phyloP scores from a whole-genome alignment of 2,329 filamentous ascomycete species.

The Venturia carpophila region DNA sequence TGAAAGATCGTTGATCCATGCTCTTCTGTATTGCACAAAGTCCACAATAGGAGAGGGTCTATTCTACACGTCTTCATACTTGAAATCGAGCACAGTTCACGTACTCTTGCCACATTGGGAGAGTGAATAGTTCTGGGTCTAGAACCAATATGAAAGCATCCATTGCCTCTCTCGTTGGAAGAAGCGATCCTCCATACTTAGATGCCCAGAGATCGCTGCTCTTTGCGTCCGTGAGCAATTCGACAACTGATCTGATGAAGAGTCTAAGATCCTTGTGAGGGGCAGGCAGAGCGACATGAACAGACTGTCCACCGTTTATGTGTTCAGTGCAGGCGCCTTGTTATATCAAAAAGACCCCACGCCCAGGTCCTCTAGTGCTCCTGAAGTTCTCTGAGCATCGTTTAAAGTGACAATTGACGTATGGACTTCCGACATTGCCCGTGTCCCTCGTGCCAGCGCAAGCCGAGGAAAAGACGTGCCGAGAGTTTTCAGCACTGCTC shows the following conservation, averaged over 20 bases:
- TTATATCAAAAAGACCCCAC: not conserved
- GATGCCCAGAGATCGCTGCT: too few species aligned
- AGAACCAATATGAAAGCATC: not conserved
- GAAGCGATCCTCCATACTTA: too few species aligned
- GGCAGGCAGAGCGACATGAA: too few species aligned
- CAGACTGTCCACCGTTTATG: not conserved
- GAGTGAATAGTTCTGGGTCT: not conserved
- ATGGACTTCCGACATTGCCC: not conserved
- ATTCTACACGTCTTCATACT: too few species aligned
- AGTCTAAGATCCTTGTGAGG: too few species aligned
- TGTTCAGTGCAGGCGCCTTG: not conserved
- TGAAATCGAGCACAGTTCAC: too few species aligned
- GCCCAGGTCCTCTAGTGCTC: not conserved
- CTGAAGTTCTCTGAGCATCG: not conserved
- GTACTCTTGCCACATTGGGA: too few species aligned
- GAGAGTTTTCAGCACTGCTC: not conserved
- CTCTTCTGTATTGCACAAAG: not conserved
- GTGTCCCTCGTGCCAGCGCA: not conserved
- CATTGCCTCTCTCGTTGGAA: not conserved
- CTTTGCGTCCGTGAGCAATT: too few species aligned
- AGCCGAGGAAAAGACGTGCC: constrained; percentile 1
- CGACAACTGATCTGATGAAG: too few species aligned
- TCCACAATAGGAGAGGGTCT: too few species aligned
- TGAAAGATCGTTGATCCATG: not conserved
- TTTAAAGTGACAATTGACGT: not conserved